Conservation (phyloP, 139 green algal genomes). For the Pleodorina starrii region DNA sequence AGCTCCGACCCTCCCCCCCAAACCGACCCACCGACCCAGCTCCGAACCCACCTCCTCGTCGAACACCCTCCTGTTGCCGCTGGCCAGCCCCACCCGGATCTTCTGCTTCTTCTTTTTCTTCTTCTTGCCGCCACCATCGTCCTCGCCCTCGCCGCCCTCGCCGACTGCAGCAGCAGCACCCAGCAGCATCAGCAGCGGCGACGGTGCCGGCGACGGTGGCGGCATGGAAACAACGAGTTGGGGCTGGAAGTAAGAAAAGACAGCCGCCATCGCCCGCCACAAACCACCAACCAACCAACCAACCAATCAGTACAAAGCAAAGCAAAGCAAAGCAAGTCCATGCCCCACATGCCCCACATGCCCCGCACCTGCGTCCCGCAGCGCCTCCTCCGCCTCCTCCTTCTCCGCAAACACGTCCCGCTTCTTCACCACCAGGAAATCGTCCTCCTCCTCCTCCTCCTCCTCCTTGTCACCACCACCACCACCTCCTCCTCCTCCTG, state of each 20-base stretch:
- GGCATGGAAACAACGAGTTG: no score
- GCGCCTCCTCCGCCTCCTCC: constrained; percentile 19
- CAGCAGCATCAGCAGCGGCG: no score
- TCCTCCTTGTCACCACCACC: not conserved
- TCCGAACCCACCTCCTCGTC: constrained; percentile 67
- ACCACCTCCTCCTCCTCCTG: no score
- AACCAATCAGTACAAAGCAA: no score
- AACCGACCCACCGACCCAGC: not conserved
- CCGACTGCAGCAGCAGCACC: not conserved
- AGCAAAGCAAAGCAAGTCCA: no score
- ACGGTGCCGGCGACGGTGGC: no score
- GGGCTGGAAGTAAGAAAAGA: no score
- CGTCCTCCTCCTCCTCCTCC: constrained; percentile 52
- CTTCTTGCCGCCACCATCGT: constrained; percentile 49
- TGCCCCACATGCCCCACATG: no score
- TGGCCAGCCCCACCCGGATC: constrained; percentile 67
- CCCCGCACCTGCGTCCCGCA: not conserved
- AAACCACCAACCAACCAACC: no score
- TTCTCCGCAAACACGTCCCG: constrained; percentile 64
- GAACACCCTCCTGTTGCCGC: constrained; percentile 80
- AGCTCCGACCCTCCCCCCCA: no score
- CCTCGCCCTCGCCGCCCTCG: not conserved
- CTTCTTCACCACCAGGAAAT: constrained; percentile 71
- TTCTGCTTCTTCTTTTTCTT: constrained; percentile 86
- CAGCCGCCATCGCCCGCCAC: no score